phyloP scores from a whole-genome alignment of 2,329 filamentous ascomycete genomes.

The Fusarium oxysporum region DNA sequence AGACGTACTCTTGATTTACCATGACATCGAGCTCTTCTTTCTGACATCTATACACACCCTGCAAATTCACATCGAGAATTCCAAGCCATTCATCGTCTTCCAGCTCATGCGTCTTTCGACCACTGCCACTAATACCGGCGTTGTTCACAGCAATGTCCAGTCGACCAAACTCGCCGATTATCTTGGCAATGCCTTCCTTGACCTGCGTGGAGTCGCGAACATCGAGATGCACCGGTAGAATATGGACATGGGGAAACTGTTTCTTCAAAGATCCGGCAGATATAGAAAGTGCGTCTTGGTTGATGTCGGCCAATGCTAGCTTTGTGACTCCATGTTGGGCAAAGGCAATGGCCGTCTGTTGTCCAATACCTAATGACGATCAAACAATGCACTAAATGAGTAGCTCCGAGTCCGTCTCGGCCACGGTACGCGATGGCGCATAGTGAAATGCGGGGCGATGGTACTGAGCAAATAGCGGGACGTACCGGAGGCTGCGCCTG shows the following conservation, averaged over 20 bases:
- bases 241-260: conserved; percentile 54
- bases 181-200: conserved; percentile 55
- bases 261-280: conserved; percentile 51
- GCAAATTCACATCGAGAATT: conserved; percentile 64
- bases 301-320: conserved; percentile 61
- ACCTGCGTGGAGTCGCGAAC: conserved; percentile 58
- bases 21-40: conserved; percentile 63
- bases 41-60: conserved; percentile 69
- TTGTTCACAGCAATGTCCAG: conserved; percentile 68
- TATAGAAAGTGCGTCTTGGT: conserved; percentile 47
- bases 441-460: conserved; percentile 5
- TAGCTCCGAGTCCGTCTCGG: conserved; percentile 2
- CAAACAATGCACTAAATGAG: neutral
- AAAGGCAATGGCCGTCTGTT: conserved; percentile 58
- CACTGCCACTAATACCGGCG: conserved; percentile 61
- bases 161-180: conserved; percentile 60
- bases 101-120: conserved; percentile 58
- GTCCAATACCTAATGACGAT: conserved; percentile 58
- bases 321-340: conserved; percentile 60
- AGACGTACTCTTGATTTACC: conserved; percentile 59
- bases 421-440: neutral
- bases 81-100: conserved; percentile 61
- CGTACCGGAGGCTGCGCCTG: conserved; percentile 60
- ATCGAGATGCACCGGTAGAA: conserved; percentile 58
- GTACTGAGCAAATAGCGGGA: conserved; percentile 10